phyloP scores from a whole-genome alignment of 2,329 filamentous ascomycete genomes.

The Colletotrichum trifolii region DNA sequence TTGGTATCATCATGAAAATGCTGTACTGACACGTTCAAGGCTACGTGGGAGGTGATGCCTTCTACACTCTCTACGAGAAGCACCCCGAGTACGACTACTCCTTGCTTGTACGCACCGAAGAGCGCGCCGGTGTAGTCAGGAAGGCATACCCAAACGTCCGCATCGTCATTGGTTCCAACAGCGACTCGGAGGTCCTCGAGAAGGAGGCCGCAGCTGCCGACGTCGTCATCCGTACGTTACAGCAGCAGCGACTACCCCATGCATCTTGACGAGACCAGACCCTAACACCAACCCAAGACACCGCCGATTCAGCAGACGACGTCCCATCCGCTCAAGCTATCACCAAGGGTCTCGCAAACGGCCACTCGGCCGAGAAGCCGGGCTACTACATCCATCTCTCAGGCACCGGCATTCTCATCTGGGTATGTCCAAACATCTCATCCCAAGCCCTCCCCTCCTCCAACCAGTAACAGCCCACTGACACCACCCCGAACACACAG shows the following conservation, averaged over 20 bases:
- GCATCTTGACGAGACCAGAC: too few relatives aligned
- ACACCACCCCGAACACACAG: conserved; percentile 13
- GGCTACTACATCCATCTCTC: conserved; percentile 64
- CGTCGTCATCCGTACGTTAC: conserved; percentile 59
- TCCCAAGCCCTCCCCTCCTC: not conserved
- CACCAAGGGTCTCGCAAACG: conserved; percentile 55
- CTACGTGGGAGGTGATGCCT: conserved; percentile 63
- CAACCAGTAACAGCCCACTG: too few relatives aligned
- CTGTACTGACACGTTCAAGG: conserved; percentile 44
- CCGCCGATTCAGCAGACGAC: conserved; percentile 60
- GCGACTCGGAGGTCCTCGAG: conserved; percentile 58
- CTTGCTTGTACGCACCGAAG: conserved; percentile 59
- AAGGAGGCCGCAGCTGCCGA: conserved; percentile 63
- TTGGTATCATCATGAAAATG: not conserved
- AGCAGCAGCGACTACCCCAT: not conserved
- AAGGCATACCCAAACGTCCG: conserved; percentile 57
- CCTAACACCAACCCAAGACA: conserved; percentile 48
- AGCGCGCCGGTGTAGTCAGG: conserved; percentile 55
- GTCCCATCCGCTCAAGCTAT: conserved; percentile 56
- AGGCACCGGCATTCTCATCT: conserved; percentile 60
- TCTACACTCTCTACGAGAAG: conserved; percentile 54
- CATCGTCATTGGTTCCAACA: conserved; percentile 61
- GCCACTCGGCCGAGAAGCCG: conserved; percentile 55
- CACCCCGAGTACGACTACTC: conserved; percentile 60
- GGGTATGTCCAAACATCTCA: conserved; percentile 36